A percentile compares a stretch with the other conserved stretches of the same genome.
Conservation (phyloP, 805 yeast genomes). For the Isabelozyma gotoi region DNA sequence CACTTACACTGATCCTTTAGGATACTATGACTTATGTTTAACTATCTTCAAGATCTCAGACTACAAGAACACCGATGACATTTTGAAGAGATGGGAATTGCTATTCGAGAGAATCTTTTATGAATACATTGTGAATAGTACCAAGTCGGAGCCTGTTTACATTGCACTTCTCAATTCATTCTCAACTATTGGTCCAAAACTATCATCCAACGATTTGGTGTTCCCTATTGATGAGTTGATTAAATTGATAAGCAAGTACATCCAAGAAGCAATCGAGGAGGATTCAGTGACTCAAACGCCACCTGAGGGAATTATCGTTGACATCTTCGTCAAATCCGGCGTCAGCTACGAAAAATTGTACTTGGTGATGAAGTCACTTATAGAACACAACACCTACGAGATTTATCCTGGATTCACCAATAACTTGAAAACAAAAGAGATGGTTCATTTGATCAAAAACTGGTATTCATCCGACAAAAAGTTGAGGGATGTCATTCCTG, state of each 20-base stretch:
- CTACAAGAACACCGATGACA: conserved; percentile 80
- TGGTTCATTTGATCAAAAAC: conserved; percentile 59
- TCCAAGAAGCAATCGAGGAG: conserved; percentile 39
- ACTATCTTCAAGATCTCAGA: conserved; percentile 81
- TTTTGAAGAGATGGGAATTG: conserved; percentile 76
- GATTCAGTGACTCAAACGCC: conserved; percentile 30
- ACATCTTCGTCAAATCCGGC: conserved; percentile 63
- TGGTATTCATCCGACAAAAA: conserved; percentile 70
- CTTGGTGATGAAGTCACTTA: conserved; percentile 58
- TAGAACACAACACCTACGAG: conserved; percentile 59
- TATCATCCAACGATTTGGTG: conserved; percentile 69
- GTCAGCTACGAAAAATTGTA: conserved; percentile 64
- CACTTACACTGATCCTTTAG: conserved; percentile 82
- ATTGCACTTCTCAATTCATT: conserved; percentile 38
- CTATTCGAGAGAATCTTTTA: conserved; percentile 53
- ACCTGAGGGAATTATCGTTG: conserved; percentile 57
- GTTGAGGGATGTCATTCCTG: conserved; percentile 55
- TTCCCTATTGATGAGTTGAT: conserved; percentile 76
- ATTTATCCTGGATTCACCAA: conserved; percentile 46
- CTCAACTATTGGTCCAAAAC: conserved; percentile 57
- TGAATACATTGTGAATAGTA: conserved; percentile 22
- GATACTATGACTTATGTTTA: conserved; percentile 80
- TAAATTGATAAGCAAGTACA: conserved; percentile 60
- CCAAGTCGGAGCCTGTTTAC: conserved; percentile 36
- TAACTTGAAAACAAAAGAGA: conserved; percentile 46